Base-by-base conservation (phyloP, 306 rosid species). In the Herpetospermum pedunculosum region DNA sequence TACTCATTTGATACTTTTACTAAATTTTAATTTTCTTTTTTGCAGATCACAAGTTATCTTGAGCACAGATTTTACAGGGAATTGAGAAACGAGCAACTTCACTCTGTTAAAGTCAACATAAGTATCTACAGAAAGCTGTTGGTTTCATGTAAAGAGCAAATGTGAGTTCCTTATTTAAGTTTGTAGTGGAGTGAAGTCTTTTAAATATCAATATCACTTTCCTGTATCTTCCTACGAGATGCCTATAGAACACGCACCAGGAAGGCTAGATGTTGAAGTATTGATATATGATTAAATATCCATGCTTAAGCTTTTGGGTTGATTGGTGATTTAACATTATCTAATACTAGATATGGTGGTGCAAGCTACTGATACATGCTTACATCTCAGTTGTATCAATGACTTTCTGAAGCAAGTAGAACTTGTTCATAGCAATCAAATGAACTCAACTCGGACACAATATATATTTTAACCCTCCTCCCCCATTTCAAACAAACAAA, bases 41-140 rank as follows among this genome's bases (percentile, higher is more conserved):
- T 78, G 77, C 91, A 92, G 96, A 89, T 92, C 70, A 92, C 97
- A 21, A 83, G 83, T 75, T 82, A 85, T 76, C 90, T 92, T 59
- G 97, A 92, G 83, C 96, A 92, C 78, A 84, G 96, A 81, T 92
- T 88, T 81, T 92, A 89, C 49, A 87, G 73, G 83, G 97, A 92
- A 78, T 80, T 92, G 92, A 83, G 97, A 80, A 83, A 29, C 37
- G 96, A 89, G 88, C 86, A 89, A 70, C 87, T 86, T 73, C 89
- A 91, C 53, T 77, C 82, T 1, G 96, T 91, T 7, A 91, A 87
- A 77, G 88, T 91, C 68, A 88, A 89, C 81, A 83, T 91, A 60
- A 83, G 89, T 67, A 85, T 89, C 72, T 91, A 87, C 88, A 80
- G 92, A 83, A 91, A 86, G 79, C 83, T 91, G 80, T 76, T 91